Conservation (phyloP, 2,329 filamentous ascomycete species). For the Tolypocladium cylindrosporum region DNA sequence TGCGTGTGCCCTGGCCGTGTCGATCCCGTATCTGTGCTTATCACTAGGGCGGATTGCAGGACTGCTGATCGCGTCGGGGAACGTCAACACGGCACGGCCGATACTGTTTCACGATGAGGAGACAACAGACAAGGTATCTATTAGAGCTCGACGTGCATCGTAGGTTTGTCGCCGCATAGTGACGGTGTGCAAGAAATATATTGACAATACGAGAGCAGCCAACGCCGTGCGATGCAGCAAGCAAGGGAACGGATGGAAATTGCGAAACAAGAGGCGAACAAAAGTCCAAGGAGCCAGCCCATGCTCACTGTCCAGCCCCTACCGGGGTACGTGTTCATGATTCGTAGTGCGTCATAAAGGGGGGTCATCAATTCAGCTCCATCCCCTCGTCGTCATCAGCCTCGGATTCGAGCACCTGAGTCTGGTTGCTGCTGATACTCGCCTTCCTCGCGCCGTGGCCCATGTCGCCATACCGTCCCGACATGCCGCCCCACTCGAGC, state of each 20-base stretch:
- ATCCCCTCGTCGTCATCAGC: constrained; percentile 52
- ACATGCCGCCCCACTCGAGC: constrained; percentile 45
- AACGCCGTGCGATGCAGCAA: constrained; percentile 7
- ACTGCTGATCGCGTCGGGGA: background rate
- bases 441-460: constrained; percentile 38
- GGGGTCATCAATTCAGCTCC: constrained; percentile 38
- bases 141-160: background rate
- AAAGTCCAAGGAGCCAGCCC: background rate
- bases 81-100: background rate
- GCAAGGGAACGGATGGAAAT: background rate
- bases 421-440: constrained; percentile 50
- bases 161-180: background rate
- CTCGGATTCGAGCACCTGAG: constrained; percentile 47
- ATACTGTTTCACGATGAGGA: background rate
- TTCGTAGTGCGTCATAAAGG: background rate
- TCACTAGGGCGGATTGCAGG: background rate
- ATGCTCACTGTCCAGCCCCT: background rate
- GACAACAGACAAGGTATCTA: background rate
- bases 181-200: background rate
- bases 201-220: background rate
- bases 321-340: background rate
- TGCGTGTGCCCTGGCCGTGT: background rate
- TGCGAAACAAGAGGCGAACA: background rate
- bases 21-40: background rate
- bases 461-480: constrained; percentile 34